Evolutionary conservation across 441 rosid genomes (phyloP), one percentile per base, ranked within the genome.

Genomic region (Erodium moschatum): DNA sequence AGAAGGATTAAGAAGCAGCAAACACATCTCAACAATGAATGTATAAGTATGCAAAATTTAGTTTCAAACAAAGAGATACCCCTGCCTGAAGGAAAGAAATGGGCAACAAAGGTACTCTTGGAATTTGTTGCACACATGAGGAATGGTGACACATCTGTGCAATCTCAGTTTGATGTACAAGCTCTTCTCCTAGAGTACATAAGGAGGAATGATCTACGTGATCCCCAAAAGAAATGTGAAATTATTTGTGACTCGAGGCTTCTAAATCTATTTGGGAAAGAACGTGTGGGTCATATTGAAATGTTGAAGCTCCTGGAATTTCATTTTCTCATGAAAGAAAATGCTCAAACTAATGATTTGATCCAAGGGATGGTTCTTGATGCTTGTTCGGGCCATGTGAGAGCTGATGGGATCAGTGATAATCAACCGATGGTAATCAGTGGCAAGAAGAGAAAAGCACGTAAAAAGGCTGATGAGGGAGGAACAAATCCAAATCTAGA

Each of bases 21-120:
- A 42, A 79, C 65, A 64, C 42, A 79, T 68, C 62, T 64, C 64
- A 73, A 80, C 40, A 75, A 67, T 70, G 83, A 71, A 52, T 21
- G 80, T 72, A 46, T 54, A 21, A 73, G 65, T 71, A 54, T 65
- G 1, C 83, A 70, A 46, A 75, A 65, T 31, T 66, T 71, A 68
- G 76, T 75, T 67, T 66, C 52, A 76, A 77, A 72, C 44, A 78
- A 76, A 68, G 74, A 69, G 66, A 73, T 67, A 52, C 77, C 78
- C 70, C 80, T 77, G 75, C 73, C 82, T 67, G 79, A 81, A 69
- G 72, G 77, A 70, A 68, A 77, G 68, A 50, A 71, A 66, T 95
- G 99, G 92, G 99, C 95, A 8, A 87, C 99, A 66, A 77, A 86
- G 78, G 93, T 83, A 80, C 97, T 95, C 66, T 74, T 90, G 82